Evolutionary conservation across 106 monocot species (phyloP).

Genomic region (Phalaenopsis equestris): DNA sequence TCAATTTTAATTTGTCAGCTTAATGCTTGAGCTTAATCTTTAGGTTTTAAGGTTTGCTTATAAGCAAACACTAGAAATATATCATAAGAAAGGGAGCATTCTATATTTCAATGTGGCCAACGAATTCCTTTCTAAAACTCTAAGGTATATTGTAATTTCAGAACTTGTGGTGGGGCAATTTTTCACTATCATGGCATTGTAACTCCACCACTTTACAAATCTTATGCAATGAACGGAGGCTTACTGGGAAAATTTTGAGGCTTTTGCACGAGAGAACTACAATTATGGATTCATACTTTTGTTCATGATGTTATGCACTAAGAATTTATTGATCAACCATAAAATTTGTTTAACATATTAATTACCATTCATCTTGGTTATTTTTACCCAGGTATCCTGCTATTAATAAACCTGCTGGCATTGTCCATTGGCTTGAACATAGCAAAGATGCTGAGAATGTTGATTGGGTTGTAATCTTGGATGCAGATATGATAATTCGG

Average conservation of each 20-base stretch:
- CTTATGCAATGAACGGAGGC: background rate
- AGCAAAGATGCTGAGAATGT: constrained; percentile 85
- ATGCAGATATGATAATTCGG: constrained; percentile 94
- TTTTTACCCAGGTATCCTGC: constrained; percentile 79
- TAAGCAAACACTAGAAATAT: background rate
- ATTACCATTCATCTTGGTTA: constrained; percentile 7
- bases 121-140: background rate
- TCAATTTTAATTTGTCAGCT: background rate
- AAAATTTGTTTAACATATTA: background rate
- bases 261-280: background rate
- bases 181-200: background rate
- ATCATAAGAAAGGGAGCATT: background rate
- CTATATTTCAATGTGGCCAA: background rate
- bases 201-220: background rate
- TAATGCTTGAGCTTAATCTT: background rate
- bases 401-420: constrained; percentile 93
- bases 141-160: background rate
- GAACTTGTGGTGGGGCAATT: background rate
- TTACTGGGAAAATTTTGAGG: background rate
- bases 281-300: background rate
- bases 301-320: background rate
- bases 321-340: background rate
- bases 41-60: background rate
- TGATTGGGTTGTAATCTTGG: constrained; percentile 98
- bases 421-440: constrained; percentile 89